Base-by-base conservation (phyloP, 345 rosid genomes). In the Clausena lansium region DNA sequence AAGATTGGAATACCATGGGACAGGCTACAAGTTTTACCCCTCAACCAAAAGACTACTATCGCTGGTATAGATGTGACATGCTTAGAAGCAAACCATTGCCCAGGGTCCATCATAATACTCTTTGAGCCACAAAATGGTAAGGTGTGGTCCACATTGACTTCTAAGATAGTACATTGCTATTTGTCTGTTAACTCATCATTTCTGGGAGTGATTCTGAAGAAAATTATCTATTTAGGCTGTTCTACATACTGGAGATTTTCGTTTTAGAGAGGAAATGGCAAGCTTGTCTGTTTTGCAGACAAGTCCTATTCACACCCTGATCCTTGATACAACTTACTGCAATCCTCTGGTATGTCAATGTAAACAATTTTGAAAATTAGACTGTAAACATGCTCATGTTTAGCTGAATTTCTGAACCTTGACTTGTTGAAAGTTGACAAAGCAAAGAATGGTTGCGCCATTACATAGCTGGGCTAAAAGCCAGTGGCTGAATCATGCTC, bases 271-370 rank as follows among this genome's bases (percentile, higher is more conserved):
- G 82, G 86, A 88, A 70, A 92, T 91, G 91, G 77, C 84, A 55
- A 83, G 68, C 78, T 75, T 77, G 79, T 45, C 87, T 62, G 66
- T 80, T 76, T 80, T 83, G 81, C 89, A 77, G 60, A 72, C 76
- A 41, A 78, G 83, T 66, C 84, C 36, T 32, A 83, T 95, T 77
- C 91, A 87, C 81, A 92, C 98, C 67, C 93, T 95, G 61, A 91
- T 95, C 81, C 97, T 95, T 64, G 99, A 95, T 83, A 95, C 99
- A n/a, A 95, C 99, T 38, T 95, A 95, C 83, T 95, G 99, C 76
- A 84, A 92, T 73, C 89, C 98, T 64, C 97, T 92, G 96, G 99
- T 93, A 80, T 60, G 83, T 79, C 74, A 65, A 61, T 67, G 54
- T 25, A 22, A 64, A 57, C 14, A 25, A 19, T 11, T n/a, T 38